Base-by-base conservation (phyloP, 139 green algal genomes). In the Bryopsis sp. region DNA sequence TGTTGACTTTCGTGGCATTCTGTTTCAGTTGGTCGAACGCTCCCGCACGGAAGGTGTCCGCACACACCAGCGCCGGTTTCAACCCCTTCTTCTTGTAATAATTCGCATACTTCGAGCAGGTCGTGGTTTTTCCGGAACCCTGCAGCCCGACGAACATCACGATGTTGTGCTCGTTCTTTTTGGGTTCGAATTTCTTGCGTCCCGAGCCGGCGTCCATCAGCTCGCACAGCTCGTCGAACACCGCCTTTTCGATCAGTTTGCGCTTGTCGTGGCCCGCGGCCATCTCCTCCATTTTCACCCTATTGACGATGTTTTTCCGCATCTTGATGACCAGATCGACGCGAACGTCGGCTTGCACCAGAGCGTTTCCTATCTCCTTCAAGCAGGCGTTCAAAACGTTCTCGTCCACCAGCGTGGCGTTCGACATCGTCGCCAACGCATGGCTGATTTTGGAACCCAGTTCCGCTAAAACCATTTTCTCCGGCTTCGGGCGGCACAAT, bases 21-120 rank as follows among this genome's bases (percentile, higher is more conserved):
- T 99, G 94, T 84, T 99, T 98, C 15, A 99, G 84, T 86, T 99
- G 95, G 74, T 99, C 94, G 68, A 94, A 96, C 1, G 83, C 89
- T 71, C 90, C 91, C 22, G 93, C 94, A 37, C 94, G 86, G 80
- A 96, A 99, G 35, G 95, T 99, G 76, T 99, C 95, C 2, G 95
- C 95, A 75, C 95, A 99, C 15, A 99, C 91, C 72, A 99, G 76
- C 8, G 87, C 90, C 0, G 90, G 86, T 81, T 98, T 98, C 74
- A 83, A 99, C 7, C 93, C 93, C 75, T 99, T 98, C 71, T 88
- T 89, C 74, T 97, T 96, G 81, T 94, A 90, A 71, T 88, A 84
- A 76, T 92, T 86, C 0, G 91, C 92, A 50, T 97, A 99, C 81
- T 99, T 99, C 39, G 89, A 95, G 69, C 90, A 97, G 2, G 95